A percentile compares a stretch with the other conserved stretches of the same genome.
These are phyloP conservation scores for Crithidia fasciculata DNA, from an alignment of 208 protist genomes.

Conservation along the genomic window DNA sequence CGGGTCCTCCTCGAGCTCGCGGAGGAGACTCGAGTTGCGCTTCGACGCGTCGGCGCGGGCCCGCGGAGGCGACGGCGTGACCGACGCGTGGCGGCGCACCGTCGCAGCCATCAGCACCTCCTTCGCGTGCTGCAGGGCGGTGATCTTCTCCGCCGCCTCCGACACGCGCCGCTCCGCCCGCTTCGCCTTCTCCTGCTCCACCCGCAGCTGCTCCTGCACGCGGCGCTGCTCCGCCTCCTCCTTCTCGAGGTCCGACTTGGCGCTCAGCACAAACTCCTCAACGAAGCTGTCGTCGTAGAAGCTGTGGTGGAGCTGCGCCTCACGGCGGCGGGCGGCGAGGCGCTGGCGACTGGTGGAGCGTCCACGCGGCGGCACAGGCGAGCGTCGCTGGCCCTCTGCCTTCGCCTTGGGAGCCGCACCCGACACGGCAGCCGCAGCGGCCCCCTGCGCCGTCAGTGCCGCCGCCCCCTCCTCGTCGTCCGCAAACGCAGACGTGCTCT, in stretches of 20 bases:
- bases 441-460: slow-evolving; percentile 13
- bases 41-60: slow-evolving; percentile 14
- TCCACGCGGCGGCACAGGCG: slow-evolving; percentile 43
- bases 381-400: slow-evolving; percentile 13
- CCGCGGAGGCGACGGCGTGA: slow-evolving; percentile 50
- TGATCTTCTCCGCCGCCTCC: slow-evolving; percentile 59
- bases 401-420: neutral
- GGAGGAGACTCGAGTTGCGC: slow-evolving; percentile 34
- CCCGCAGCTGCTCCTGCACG: slow-evolving; percentile 24
- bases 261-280: slow-evolving; percentile 81
- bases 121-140: slow-evolving; percentile 74
- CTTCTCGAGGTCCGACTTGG: slow-evolving; percentile 46
- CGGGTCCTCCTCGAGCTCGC: slow-evolving; percentile 57
- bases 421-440: slow-evolving; percentile 18
- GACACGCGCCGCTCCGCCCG: slow-evolving; percentile 45
- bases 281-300: slow-evolving; percentile 93
- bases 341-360: slow-evolving; percentile 87
- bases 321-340: slow-evolving; percentile 60
- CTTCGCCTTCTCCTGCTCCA: slow-evolving; percentile 39
- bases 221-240: slow-evolving; percentile 38
- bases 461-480: slow-evolving; percentile 29
- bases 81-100: slow-evolving; percentile 48
- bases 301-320: slow-evolving; percentile 83
- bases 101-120: slow-evolving; percentile 70
- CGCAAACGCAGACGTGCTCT: slow-evolving; percentile 39